Base-by-base conservation (phyloP, 805 yeast species). In the Danielia reshetovae region DNA sequence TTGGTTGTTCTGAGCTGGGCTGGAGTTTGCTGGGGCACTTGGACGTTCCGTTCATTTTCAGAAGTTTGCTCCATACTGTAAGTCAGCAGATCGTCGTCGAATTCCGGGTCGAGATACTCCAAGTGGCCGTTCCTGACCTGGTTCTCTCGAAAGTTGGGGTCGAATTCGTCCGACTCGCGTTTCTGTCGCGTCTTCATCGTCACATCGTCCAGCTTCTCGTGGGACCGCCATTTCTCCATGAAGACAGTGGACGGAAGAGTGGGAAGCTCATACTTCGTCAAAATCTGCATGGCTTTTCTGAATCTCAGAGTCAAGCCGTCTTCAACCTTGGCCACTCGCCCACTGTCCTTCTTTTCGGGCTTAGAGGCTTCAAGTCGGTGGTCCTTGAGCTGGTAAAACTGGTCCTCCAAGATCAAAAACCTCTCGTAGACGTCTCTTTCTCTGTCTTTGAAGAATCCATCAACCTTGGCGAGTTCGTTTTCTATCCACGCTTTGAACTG, bases 401-500 rank as follows among this genome's bases (percentile, higher is more conserved):
- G 95, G 45, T 76, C 84, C 51, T 82, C 84, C 15, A 86, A 51
- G 4, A 80, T 49, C 9, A 77, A 55, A 45, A 72, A 81, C 38
- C 90, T 64, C 37, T 74, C 75, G 28, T 76, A 66, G 1, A 75
- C 77, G 16, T 75, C 81, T 18, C 67, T 63, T 48, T 85, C 94
- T 44, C 71, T 76, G 19, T 70, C 75, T 28, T 54, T 63, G 54
- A 73, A 86, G 49, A 86, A 86, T 0, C 22, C 30, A 24, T 83
- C 78, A 7, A 85, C 80, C 54, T 78, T 82, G 4, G 34, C 43
- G 17, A 81, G 61, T 53, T 86, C 82, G 0, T 46, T 34, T 35
- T 83, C 81, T 4, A 86, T 68, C 94, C 95, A 86, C 2, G 48
- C 53, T n/a, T 70, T 43, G 43, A 86, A 87, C 34, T 72, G 73